Evolutionary conservation across 208 protist species (phyloP).

Genomic region (Wallacemonas sp.): DNA sequence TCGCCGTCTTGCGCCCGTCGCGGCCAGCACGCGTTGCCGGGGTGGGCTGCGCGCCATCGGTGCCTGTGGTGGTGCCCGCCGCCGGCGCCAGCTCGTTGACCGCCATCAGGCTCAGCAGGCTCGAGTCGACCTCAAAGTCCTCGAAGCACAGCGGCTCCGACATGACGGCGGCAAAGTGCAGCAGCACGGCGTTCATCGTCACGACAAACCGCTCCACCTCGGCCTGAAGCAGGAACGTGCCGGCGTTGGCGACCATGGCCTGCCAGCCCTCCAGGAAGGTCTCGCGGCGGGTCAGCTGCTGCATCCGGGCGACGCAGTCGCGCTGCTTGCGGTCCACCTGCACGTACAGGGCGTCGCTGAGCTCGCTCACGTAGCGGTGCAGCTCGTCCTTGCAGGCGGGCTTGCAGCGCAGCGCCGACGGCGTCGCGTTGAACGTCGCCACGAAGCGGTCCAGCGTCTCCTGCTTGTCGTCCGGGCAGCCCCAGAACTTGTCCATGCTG

Average conservation of each 20-base stretch:
- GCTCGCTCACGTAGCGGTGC: slow-evolving; percentile 55
- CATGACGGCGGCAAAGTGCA: slow-evolving; percentile 67
- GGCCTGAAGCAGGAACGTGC: slow-evolving; percentile 48
- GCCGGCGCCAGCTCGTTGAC: slow-evolving; percentile 10
- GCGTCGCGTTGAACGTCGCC: slow-evolving; percentile 50
- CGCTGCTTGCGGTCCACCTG: slow-evolving; percentile 39
- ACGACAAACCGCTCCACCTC: slow-evolving; percentile 74
- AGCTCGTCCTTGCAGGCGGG: slow-evolving; percentile 76
- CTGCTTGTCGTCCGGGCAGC: slow-evolving; percentile 63
- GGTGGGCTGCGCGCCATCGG: slow-evolving; percentile 16
- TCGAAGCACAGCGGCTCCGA: slow-evolving; percentile 67
- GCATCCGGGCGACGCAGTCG: slow-evolving; percentile 45
- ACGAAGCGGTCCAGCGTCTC: slow-evolving; percentile 59
- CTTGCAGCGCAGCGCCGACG: slow-evolving; percentile 40
- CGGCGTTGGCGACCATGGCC: slow-evolving; percentile 57
- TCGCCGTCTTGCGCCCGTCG: slow-evolving; percentile 29
- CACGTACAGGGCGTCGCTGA: slow-evolving; percentile 49
- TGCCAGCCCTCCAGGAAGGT: slow-evolving; percentile 70
- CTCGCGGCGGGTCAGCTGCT: slow-evolving; percentile 51
- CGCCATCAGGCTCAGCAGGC: slow-evolving; percentile 17
- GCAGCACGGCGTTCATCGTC: slow-evolving; percentile 56
- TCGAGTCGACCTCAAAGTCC: slow-evolving; percentile 57
- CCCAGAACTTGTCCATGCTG: slow-evolving; percentile 54
- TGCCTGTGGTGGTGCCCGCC: background rate
- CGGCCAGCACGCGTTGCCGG: slow-evolving; percentile 4